A percentile compares a stretch with the other conserved stretches of the same genome.
These are phyloP conservation scores for Saturnispora dispora DNA, from an alignment of 805 yeast species.

Conservation along the genomic window DNA sequence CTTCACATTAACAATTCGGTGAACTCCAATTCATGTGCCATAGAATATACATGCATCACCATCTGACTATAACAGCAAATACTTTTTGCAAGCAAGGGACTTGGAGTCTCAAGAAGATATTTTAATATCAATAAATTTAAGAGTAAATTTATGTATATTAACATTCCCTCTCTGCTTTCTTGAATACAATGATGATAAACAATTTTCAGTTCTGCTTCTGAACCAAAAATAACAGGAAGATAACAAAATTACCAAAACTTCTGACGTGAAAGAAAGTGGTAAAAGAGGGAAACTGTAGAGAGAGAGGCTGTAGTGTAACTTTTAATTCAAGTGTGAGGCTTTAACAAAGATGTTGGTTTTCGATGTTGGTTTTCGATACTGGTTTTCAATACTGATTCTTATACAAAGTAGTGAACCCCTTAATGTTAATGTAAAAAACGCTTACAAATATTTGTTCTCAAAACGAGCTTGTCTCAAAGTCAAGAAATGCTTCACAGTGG, in stretches of 20 bases:
- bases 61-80: constrained; percentile 47
- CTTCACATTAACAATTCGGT: constrained; percentile 26
- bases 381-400: too few species aligned
- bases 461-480: constrained; percentile 32
- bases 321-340: too few species aligned
- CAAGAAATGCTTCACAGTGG: constrained; percentile 31
- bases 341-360: too few species aligned
- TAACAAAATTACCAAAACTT: constrained; percentile 59
- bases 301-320: too few species aligned
- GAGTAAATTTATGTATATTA: constrained; percentile 3
- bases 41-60: constrained; percentile 94
- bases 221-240: constrained; percentile 61
- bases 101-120: too few species aligned
- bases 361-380: too few species aligned
- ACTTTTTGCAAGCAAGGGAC: background rate
- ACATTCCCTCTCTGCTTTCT: constrained; percentile 1
- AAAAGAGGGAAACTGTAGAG: background rate
- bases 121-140: constrained; percentile 5
- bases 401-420: background rate
- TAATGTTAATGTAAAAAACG: background rate
- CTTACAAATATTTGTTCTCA: constrained; percentile 18
- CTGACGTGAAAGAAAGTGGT: constrained; percentile 21
- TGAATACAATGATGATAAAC: constrained; percentile 51
- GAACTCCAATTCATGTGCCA: constrained; percentile 50
- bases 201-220: constrained; percentile 96